Evolutionary conservation across 257 asterid genomes (phyloP), one percentile per base, ranked within the genome.

Genomic region (Eustoma russellianum): DNA sequence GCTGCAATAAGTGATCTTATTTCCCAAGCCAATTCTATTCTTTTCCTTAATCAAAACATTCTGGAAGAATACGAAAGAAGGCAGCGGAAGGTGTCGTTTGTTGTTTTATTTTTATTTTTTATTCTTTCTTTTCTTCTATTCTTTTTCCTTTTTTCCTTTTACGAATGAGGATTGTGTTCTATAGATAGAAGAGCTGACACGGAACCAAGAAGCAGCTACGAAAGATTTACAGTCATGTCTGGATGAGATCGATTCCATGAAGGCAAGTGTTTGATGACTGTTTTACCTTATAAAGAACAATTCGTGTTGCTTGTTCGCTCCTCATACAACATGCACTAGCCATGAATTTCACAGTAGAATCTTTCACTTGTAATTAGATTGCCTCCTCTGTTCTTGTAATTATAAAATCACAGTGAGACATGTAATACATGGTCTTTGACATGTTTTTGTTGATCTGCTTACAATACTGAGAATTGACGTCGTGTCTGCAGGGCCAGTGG

Each of bases 61-160:
- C 78, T 91, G 65, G 94, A 82, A 71, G 95, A 87, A 74, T 91
- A 91, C 74, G 89, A 87, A 79, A 77, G 60, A 64, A 96, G 95
- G 45, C 94, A 69, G 74, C 78, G 56, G 70, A 75, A 84, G 61
- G 98, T 83, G 75, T 41, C 6, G 18, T 51, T 41, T 50, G 60
- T 17, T 65, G 13, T n/a, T 47, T 33, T 55, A 52, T 52, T 46
- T 30, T 33, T 50, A 41, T 65, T 46, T 54, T 65, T 44, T 12
- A 52, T 56, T 43, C 55, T 61, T 17, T 41, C 55, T 38, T 41
- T 14, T 46, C 41, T 17, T 52, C 52, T 51, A 24, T n/a, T n/a
- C n/a, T n/a, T n/a, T n/a, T n/a, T n/a, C n/a, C n/a, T 17, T 41
- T 57, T 38, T 41, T 14, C 41, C 41, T 17, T 52, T 53, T 51